phyloP scores from a whole-genome alignment of 768 basidiomycete genomes.

The Boletus rubescentipes region DNA sequence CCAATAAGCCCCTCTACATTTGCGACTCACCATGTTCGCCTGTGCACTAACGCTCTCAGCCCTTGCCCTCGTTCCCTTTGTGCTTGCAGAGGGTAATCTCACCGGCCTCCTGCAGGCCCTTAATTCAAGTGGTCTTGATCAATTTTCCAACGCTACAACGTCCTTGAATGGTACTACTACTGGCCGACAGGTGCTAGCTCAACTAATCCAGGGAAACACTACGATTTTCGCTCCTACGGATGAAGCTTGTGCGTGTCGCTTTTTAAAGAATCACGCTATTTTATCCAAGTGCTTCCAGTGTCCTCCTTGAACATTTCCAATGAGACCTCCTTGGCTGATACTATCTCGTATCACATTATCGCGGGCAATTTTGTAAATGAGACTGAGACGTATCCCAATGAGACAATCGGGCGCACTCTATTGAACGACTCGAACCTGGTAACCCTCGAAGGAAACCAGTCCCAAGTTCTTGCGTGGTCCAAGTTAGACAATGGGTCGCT shows the following conservation, averaged over 20 bases:
- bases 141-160: constrained; percentile 39
- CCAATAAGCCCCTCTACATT: not conserved
- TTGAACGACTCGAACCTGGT: constrained; percentile 50
- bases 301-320: constrained; percentile 25
- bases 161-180: constrained; percentile 43
- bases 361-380: constrained; percentile 47
- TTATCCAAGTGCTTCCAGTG: constrained; percentile 14
- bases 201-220: constrained; percentile 44
- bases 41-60: constrained; percentile 1
- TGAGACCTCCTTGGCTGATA: constrained; percentile 40
- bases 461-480: constrained; percentile 56
- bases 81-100: constrained; percentile 34
- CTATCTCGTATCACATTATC: constrained; percentile 59
- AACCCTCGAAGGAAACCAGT: constrained; percentile 54
- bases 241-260: constrained; percentile 50
- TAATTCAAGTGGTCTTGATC: constrained; percentile 39
- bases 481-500: constrained; percentile 37
- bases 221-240: constrained; percentile 61
- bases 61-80: constrained; percentile 27
- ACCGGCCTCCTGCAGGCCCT: constrained; percentile 39
- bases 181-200: constrained; percentile 44
- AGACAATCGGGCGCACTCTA: constrained; percentile 65
- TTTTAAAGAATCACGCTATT: not conserved
- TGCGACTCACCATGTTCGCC: constrained; percentile 20
- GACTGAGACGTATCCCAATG: constrained; percentile 49